These are phyloP conservation scores for Rhodamnia argentea DNA, from an alignment of 345 rosid genomes.

Conservation along the genomic window DNA sequence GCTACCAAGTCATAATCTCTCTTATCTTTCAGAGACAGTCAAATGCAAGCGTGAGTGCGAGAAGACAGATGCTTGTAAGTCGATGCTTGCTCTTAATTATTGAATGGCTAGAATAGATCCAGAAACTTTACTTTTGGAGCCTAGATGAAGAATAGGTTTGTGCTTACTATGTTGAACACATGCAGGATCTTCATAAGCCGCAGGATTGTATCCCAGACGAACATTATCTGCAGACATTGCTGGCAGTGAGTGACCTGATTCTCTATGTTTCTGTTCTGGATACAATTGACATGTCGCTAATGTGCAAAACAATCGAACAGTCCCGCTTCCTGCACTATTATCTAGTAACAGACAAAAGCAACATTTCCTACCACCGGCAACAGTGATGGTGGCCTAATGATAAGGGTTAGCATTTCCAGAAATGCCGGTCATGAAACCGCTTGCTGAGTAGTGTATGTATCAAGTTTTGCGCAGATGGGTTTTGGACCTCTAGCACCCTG, in stretches of 20 bases:
- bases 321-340: neutral
- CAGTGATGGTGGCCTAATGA: neutral
- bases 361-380: neutral
- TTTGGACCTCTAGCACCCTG: neutral
- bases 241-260: conserved; percentile 1
- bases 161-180: neutral
- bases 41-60: neutral
- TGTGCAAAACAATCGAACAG: neutral
- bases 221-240: conserved; percentile 17
- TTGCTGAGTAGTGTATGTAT: neutral
- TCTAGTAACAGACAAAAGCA: neutral
- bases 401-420: neutral
- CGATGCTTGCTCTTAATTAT: neutral
- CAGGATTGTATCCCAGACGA: conserved; percentile 14
- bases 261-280: neutral
- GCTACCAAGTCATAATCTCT: neutral
- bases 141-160: neutral
- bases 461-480: neutral
- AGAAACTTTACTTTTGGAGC: neutral
- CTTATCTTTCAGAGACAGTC: neutral
- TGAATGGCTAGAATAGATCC: neutral
- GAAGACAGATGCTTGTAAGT: neutral
- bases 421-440: neutral
- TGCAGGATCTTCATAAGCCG: neutral
- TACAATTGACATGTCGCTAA: neutral